Evolutionary conservation across 352 stramenopile genomes (phyloP).

Genomic region (Bremia lactucae): DNA sequence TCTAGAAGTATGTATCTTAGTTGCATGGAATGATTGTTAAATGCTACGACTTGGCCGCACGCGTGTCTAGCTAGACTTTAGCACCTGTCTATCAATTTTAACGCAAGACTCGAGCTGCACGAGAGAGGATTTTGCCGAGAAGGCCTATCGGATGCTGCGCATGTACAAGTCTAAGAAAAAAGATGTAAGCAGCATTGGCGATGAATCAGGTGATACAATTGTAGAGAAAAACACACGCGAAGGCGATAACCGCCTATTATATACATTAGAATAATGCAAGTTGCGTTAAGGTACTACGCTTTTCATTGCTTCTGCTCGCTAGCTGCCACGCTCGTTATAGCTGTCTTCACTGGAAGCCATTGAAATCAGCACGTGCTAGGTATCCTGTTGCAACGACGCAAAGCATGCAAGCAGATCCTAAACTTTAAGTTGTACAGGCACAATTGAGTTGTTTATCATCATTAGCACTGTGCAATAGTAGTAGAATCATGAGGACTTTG

Average conservation of each 20-base stretch:
- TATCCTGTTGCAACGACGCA: slow-evolving; percentile 15
- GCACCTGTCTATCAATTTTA: slow-evolving; percentile 14
- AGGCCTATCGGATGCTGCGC: slow-evolving; percentile 11
- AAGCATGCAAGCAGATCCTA: slow-evolving; percentile 46
- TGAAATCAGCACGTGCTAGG: no score
- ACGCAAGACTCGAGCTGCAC: no score
- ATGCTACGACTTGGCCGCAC: slow-evolving; percentile 21
- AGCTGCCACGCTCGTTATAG: not conserved
- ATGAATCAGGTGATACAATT: slow-evolving; percentile 39
- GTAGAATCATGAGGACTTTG: slow-evolving; percentile 12
- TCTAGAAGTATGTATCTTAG: slow-evolving; percentile 21
- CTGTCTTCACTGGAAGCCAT: no score
- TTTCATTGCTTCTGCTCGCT: not conserved
- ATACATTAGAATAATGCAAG: slow-evolving; percentile 30
- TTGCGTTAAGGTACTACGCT: slow-evolving; percentile 8
- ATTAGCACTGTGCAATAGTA: slow-evolving; percentile 63
- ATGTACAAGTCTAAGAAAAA: slow-evolving; percentile 21
- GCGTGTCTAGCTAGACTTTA: slow-evolving; percentile 3
- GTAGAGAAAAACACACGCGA: slow-evolving; percentile 32
- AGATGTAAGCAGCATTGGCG: slow-evolving; percentile 18
- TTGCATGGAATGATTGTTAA: slow-evolving; percentile 34
- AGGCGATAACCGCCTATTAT: slow-evolving; percentile 18
- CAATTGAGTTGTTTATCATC: slow-evolving; percentile 56
- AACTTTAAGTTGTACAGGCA: slow-evolving; percentile 63
- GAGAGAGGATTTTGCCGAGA: no score